phyloP scores from a whole-genome alignment of 345 rosid species.

The Ceriops tagal region DNA sequence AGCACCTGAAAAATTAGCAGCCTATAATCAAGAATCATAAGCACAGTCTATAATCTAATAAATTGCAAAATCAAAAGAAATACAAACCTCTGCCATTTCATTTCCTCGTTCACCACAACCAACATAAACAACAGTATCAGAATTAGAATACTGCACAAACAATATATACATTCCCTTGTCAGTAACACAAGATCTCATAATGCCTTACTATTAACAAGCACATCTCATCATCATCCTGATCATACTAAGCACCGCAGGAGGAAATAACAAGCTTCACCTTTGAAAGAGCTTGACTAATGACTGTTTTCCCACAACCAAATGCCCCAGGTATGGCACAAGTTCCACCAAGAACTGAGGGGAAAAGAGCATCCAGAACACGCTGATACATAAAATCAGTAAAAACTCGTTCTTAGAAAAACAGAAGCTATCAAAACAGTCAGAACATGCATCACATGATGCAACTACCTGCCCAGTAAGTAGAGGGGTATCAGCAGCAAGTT shows the following conservation, averaged over 20 bases:
- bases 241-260: not conserved
- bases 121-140: conserved; percentile 96
- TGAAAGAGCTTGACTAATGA: conserved; percentile 99
- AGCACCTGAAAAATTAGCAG: conserved; percentile 60
- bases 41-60: not conserved
- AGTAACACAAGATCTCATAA: not conserved
- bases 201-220: conserved; percentile 9
- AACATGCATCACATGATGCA: not conserved
- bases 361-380: conserved; percentile 99
- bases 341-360: conserved; percentile 99
- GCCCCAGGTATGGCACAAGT: conserved; percentile 99
- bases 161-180: not conserved
- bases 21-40: conserved; percentile 7
- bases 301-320: conserved; percentile 99
- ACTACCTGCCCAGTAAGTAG: conserved; percentile 96
- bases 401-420: not conserved
- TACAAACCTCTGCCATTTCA: conserved; percentile 96
- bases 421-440: not conserved
- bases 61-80: conserved; percentile 14
- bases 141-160: conserved; percentile 84
- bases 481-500: conserved; percentile 99
- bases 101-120: conserved; percentile 99
- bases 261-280: conserved; percentile 52
- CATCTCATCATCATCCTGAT: not conserved
- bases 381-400: conserved; percentile 36